A percentile compares a stretch with the other conserved stretches of the same genome.
Conservation (phyloP, 176 grass and related monocot genomes). For the Tillandsia leiboldiana region DNA sequence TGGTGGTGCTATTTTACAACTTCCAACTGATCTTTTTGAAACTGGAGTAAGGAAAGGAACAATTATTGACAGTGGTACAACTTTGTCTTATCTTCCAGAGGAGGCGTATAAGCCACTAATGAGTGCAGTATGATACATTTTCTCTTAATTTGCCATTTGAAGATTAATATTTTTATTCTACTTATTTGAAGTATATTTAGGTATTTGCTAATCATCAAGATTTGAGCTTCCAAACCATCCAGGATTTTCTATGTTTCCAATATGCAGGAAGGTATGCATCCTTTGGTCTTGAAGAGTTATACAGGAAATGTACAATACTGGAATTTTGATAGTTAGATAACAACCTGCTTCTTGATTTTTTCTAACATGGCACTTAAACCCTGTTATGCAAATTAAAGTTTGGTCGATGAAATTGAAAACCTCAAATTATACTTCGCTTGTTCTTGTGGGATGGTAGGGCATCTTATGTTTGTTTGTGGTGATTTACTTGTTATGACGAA, state of each 20-base stretch:
- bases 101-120: slow-evolving; percentile 41
- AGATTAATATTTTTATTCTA: background rate
- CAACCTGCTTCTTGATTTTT: too few species aligned
- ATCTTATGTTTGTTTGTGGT: too few species aligned
- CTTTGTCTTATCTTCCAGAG: slow-evolving; percentile 70
- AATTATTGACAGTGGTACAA: slow-evolving; percentile 94
- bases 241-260: slow-evolving; percentile 62
- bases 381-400: too few species aligned
- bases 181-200: slow-evolving; percentile 33
- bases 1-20: slow-evolving; percentile 43
- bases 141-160: background rate
- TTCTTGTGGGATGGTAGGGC: too few species aligned
- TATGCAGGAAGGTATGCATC: slow-evolving; percentile 63
- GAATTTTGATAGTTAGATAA: background rate
- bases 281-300: background rate
- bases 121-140: slow-evolving; percentile 35
- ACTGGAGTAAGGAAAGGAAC: slow-evolving; percentile 39
- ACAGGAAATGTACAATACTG: background rate
- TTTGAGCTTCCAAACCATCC: slow-evolving; percentile 25
- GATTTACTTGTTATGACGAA: too few species aligned
- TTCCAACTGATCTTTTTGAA: slow-evolving; percentile 53
- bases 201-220: slow-evolving; percentile 47
- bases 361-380: too few species aligned
- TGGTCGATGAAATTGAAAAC: too few species aligned
- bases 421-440: too few species aligned